Conservation (phyloP, 1,139 yeast genomes). For the Candida tropicalis region DNA sequence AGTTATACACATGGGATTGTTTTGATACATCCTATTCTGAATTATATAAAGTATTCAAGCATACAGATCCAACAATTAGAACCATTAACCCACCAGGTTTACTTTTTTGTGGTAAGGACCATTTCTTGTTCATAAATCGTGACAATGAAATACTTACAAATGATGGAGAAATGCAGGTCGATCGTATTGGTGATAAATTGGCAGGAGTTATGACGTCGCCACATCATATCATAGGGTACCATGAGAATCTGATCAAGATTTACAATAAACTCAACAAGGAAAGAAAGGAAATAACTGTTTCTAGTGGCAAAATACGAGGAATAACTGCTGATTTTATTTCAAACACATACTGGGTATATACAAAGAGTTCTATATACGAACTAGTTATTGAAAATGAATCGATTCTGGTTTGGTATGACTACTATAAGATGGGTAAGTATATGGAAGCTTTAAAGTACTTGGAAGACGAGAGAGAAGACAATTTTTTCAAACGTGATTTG, state of each 20-base stretch:
- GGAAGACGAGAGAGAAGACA: conserved; percentile 26
- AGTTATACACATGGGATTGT: conserved; percentile 37
- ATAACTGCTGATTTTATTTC: conserved; percentile 58
- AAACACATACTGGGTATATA: conserved; percentile 28
- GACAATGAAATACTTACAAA: conserved; percentile 27
- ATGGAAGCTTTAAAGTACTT: conserved; percentile 66
- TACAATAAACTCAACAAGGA: conserved; percentile 28
- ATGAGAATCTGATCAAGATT: conserved; percentile 21
- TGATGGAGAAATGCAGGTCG: conserved; percentile 29
- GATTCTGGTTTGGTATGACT: conserved; percentile 73
- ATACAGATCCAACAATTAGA: conserved; percentile 19
- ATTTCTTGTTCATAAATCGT: conserved; percentile 9
- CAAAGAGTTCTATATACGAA: conserved; percentile 34
- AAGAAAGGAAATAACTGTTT: conserved; percentile 13
- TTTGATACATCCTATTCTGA: conserved; percentile 35
- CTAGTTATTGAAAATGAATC: conserved; percentile 70
- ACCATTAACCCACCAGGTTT: conserved; percentile 5
- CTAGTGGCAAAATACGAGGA: conserved; percentile 52
- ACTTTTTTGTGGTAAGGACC: conserved; percentile 8
- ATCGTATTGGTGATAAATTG: conserved; percentile 8
- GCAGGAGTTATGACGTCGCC: conserved; percentile 22
- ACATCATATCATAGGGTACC: conserved; percentile 29
- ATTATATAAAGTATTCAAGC: conserved; percentile 31
- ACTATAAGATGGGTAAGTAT: conserved; percentile 62
- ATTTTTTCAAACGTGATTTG: conserved; percentile 48